phyloP scores from a whole-genome alignment of 2,329 filamentous ascomycete species.

The Claviceps digitariae region DNA sequence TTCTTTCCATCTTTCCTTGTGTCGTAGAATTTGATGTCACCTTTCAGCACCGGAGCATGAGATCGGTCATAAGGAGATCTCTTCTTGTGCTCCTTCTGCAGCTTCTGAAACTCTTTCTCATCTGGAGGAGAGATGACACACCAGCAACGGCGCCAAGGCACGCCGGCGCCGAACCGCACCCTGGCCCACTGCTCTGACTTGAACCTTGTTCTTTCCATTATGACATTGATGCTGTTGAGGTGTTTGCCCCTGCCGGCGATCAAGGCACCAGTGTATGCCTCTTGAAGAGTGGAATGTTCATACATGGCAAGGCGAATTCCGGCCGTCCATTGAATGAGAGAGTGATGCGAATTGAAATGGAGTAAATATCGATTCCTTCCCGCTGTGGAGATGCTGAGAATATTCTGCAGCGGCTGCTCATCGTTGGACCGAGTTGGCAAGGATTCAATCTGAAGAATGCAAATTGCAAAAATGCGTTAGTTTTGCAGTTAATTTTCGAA shows the following conservation, averaged over 20 bases:
- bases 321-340: slow-evolving; percentile 89
- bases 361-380: slow-evolving; percentile 90
- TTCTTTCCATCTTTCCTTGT: slow-evolving; percentile 61
- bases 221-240: slow-evolving; percentile 78
- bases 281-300: slow-evolving; percentile 83
- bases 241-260: slow-evolving; percentile 87
- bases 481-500: neutral
- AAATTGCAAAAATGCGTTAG: neutral
- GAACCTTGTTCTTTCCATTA: slow-evolving; percentile 69
- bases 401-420: slow-evolving; percentile 79
- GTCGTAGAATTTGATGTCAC: slow-evolving; percentile 91
- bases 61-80: slow-evolving; percentile 71
- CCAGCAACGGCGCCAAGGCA: slow-evolving; percentile 94
- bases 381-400: slow-evolving; percentile 89
- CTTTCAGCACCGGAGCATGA: slow-evolving; percentile 55
- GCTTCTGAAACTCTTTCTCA: slow-evolving; percentile 78
- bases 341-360: slow-evolving; percentile 91
- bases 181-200: slow-evolving; percentile 86
- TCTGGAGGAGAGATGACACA: slow-evolving; percentile 87
- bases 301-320: slow-evolving; percentile 89
- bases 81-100: slow-evolving; percentile 72
- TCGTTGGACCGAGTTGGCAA: slow-evolving; percentile 67
- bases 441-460: slow-evolving; percentile 56
- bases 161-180: slow-evolving; percentile 88
- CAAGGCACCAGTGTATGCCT: slow-evolving; percentile 90